Conservation (phyloP, 2,329 filamentous ascomycete species). For the Sarocladium brachiariae region DNA sequence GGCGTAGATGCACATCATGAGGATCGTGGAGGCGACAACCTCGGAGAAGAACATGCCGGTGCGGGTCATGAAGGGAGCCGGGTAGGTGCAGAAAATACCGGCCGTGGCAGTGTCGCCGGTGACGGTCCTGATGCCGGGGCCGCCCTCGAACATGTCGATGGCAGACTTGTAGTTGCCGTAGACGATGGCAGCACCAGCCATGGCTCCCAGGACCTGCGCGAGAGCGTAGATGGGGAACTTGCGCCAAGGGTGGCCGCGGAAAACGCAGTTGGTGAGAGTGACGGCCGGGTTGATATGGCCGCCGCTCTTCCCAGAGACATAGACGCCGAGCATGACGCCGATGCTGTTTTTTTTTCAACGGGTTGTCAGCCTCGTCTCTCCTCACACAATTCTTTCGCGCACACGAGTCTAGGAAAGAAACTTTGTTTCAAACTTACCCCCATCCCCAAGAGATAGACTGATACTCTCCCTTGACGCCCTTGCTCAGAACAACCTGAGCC, state of each 20-base stretch:
- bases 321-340: conserved; percentile 63
- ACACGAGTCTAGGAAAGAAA: too few species aligned
- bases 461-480: conserved; percentile 38
- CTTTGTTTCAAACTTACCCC: conserved; percentile 36
- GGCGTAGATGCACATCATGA: conserved; percentile 68
- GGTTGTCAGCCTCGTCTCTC: neutral
- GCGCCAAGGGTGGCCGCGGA: conserved; percentile 60
- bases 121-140: conserved; percentile 54
- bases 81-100: conserved; percentile 69
- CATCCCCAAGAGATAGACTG: conserved; percentile 44
- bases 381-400: too few species aligned
- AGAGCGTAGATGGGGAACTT: conserved; percentile 62
- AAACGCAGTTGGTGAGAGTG: conserved; percentile 62
- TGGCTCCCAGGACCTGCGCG: conserved; percentile 61
- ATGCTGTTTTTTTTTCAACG: conserved; percentile 34
- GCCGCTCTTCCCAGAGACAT: conserved; percentile 57
- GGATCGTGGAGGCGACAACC: conserved; percentile 58
- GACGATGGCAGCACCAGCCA: conserved; percentile 52
- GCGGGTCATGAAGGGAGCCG: conserved; percentile 57
- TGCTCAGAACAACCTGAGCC: conserved; percentile 59
- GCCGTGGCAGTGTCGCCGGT: conserved; percentile 52
- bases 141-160: conserved; percentile 59
- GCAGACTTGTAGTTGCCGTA: conserved; percentile 59
- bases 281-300: conserved; percentile 67
- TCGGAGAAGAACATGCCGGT: conserved; percentile 66